Conservation (phyloP, 202 grass and related monocot species). For the Zoysia matrella region DNA sequence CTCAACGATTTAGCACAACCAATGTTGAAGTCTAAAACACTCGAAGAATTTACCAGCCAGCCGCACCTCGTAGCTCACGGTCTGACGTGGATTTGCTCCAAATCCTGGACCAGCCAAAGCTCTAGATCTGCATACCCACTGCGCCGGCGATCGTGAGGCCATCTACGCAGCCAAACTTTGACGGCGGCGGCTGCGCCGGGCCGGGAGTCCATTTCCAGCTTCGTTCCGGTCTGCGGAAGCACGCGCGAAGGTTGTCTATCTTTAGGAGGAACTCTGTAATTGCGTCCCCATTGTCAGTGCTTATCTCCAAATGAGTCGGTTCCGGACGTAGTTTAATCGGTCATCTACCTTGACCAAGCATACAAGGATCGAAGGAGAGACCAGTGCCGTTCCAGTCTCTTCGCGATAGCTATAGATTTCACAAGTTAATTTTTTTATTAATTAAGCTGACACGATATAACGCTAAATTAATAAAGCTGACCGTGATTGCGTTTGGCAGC, state of each 20-base stretch:
- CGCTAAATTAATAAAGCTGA: not conserved
- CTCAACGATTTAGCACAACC: not conserved
- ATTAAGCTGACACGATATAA: not conserved
- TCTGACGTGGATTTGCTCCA: not conserved
- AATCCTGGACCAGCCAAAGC: not conserved
- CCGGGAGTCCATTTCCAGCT: conserved; percentile 3
- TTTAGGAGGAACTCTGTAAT: conserved; percentile 3
- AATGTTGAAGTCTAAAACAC: not conserved
- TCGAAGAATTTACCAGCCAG: too few species aligned
- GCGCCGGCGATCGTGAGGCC: conserved; percentile 1
- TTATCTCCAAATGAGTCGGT: not conserved
- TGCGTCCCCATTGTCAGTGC: conserved; percentile 6
- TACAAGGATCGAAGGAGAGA: not conserved
- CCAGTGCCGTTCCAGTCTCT: not conserved
- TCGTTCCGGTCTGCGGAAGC: conserved; percentile 43
- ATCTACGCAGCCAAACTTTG: conserved; percentile 44
- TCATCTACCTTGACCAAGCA: conserved; percentile 21
- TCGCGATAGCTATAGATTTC: conserved; percentile 1
- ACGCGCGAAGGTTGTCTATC: conserved; percentile 39
- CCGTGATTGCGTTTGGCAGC: not conserved
- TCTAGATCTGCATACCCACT: not conserved
- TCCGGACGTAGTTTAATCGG: not conserved
- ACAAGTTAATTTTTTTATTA: not conserved
- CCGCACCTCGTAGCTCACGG: not conserved
- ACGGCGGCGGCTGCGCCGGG: conserved; percentile 16